phyloP scores from a whole-genome alignment of 768 basidiomycete species.

The Pulveroboletus sp. region DNA sequence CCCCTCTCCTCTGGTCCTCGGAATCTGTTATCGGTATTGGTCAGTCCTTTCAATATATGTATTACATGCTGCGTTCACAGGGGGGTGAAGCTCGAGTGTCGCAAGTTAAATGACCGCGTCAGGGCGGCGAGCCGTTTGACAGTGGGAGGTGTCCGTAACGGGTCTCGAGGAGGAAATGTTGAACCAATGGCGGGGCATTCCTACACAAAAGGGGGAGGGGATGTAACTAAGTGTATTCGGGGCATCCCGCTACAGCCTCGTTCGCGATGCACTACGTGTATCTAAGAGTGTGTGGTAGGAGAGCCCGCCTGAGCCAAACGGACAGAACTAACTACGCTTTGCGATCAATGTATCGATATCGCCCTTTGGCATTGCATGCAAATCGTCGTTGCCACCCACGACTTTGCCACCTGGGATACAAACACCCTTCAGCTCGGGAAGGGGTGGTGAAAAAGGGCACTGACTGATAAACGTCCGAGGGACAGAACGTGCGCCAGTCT shows the following conservation, averaged over 20 bases:
- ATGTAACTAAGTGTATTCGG: too few species aligned
- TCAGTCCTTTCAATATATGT: not conserved
- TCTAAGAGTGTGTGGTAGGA: slow-evolving; percentile 1
- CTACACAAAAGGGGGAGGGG: too few species aligned
- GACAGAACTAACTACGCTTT: not conserved
- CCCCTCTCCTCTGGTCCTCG: not conserved
- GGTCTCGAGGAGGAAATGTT: not conserved
- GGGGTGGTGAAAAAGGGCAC: slow-evolving; percentile 12
- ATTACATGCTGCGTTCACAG: not conserved
- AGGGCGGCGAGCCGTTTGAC: not conserved
- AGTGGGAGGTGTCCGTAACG: not conserved
- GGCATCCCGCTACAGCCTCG: not conserved
- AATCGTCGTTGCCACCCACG: slow-evolving; percentile 21
- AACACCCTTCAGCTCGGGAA: not conserved
- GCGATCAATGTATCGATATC: slow-evolving; percentile 12
- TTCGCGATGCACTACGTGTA: not conserved
- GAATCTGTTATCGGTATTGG: not conserved
- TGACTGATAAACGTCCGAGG: slow-evolving; percentile 75
- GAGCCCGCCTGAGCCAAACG: not conserved
- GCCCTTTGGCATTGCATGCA: slow-evolving; percentile 2
- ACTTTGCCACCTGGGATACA: slow-evolving; percentile 11
- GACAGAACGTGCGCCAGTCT: slow-evolving; percentile 67
- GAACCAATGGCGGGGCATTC: too few species aligned
- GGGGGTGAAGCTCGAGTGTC: not conserved
- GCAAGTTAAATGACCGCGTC: not conserved